Percentiles rank a stretch among this genome's conserved stretches.
Evolutionary conservation across 257 asterid genomes (phyloP).

Genomic region (Nicotiana noctiflora): DNA sequence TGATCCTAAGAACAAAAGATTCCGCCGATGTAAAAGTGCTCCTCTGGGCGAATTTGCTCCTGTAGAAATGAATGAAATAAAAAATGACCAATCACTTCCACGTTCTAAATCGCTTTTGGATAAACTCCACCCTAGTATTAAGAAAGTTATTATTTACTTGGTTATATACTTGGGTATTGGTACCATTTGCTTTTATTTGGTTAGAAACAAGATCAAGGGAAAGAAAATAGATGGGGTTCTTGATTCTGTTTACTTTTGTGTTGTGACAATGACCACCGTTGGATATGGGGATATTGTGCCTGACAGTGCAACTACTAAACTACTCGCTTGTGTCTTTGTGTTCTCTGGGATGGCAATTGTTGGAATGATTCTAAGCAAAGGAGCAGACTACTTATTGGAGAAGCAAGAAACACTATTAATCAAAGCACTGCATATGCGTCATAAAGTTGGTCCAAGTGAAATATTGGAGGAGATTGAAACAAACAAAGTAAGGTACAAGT

Average conservation of each 20-base stretch:
- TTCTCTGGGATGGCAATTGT: conserved; percentile 85
- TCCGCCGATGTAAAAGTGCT: conserved; percentile 72
- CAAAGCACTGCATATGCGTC: conserved; percentile 49
- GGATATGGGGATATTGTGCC: conserved; percentile 98
- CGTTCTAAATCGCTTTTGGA: conserved; percentile 31
- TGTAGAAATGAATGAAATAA: conserved; percentile 29
- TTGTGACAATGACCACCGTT: conserved; percentile 93
- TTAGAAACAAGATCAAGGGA: conserved; percentile 49
- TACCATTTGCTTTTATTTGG: conserved; percentile 60
- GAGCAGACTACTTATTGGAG: conserved; percentile 78
- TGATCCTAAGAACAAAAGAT: conserved; percentile 36
- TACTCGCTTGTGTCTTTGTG: conserved; percentile 77
- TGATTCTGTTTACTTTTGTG: conserved; percentile 84
- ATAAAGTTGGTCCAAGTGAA: conserved; percentile 33
- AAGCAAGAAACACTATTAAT: conserved; percentile 63
- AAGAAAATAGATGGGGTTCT: conserved; percentile 53
- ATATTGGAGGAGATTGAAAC: conserved; percentile 50
- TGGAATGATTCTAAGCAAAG: conserved; percentile 59
- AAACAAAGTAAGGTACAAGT: conserved; percentile 54
- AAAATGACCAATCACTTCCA: conserved; percentile 14
- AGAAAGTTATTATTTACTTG: conserved; percentile 36
- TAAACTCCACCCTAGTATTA: conserved; percentile 45
- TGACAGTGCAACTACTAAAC: conserved; percentile 44
- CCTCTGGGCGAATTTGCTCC: conserved; percentile 48
- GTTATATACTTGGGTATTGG: conserved; percentile 51